These are phyloP conservation scores for Xylaria sp. DNA, from an alignment of 2,329 filamentous ascomycete species.

Conservation along the genomic window DNA sequence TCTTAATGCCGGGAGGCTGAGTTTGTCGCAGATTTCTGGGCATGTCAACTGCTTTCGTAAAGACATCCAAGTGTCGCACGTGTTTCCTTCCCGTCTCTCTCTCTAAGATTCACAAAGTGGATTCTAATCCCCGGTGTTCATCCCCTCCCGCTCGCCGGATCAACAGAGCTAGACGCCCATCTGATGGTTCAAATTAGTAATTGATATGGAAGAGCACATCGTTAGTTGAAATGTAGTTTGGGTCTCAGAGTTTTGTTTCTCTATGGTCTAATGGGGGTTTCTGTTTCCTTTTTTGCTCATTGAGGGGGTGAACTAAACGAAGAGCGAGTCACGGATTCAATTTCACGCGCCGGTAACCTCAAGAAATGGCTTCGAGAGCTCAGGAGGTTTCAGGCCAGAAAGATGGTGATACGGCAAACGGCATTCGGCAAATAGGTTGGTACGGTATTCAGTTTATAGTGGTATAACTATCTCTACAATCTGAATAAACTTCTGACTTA, in stretches of 20 bases:
- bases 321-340: not conserved
- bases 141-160: conserved; percentile 11
- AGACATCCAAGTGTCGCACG: conserved; percentile 7
- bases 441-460: not conserved
- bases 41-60: not conserved
- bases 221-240: not conserved
- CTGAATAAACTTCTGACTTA: not conserved
- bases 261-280: too few species aligned
- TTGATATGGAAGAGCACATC: conserved; percentile 1
- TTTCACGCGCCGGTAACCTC: not conserved
- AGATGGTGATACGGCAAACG: not conserved
- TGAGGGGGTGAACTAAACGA: not conserved
- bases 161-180: not conserved
- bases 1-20: too few species aligned
- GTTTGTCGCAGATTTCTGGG: not conserved
- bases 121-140: conserved; percentile 3
- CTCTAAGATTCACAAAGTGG: not conserved
- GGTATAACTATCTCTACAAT: not conserved
- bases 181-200: not conserved
- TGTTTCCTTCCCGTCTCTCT: not conserved
- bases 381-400: conserved; percentile 20
- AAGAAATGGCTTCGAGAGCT: conserved; percentile 1
- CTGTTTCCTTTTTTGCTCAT: too few species aligned
- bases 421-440: not conserved
- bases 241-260: not conserved